Percentiles rank a stretch among this genome's conserved stretches.
phyloP scores from a whole-genome alignment of 2,329 filamentous ascomycete genomes.

The Xylaria polymorpha region DNA sequence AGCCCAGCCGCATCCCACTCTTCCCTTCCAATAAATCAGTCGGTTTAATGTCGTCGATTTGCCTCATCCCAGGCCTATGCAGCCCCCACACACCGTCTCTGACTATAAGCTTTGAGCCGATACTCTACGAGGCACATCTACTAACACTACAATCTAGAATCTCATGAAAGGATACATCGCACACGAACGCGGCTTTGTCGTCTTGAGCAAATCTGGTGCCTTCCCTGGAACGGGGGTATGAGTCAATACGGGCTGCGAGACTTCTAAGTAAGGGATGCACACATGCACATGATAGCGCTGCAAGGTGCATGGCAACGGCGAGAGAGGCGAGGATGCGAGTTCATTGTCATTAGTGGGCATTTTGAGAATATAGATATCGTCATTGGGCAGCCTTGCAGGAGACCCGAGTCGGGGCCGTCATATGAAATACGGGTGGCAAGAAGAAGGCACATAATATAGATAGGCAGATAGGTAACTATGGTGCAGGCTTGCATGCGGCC shows the following conservation, averaged over 20 bases:
- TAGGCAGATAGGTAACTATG: neutral
- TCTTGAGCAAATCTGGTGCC: conserved; percentile 90
- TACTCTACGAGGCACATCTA: conserved; percentile 35
- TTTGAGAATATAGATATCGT: conserved; percentile 15
- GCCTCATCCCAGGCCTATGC: neutral
- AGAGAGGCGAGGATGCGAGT: conserved; percentile 25
- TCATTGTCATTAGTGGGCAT: conserved; percentile 4
- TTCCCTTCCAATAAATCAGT: neutral
- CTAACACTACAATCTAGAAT: conserved; percentile 65
- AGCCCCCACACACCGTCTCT: neutral
- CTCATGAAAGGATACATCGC: conserved; percentile 99
- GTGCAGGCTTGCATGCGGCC: neutral
- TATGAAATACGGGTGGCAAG: conserved; percentile 28
- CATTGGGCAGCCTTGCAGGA: conserved; percentile 37
- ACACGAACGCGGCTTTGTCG: conserved; percentile 87
- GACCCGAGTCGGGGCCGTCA: conserved; percentile 27
- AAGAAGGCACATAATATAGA: conserved; percentile 24
- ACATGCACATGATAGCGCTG: neutral
- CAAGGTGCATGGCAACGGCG: neutral
- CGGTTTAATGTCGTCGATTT: neutral
- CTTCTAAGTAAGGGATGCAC: conserved; percentile 16
- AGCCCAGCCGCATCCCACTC: neutral
- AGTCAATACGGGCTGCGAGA: conserved; percentile 36
- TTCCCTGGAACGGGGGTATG: conserved; percentile 89
- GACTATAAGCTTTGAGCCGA: neutral